Conservation (phyloP, 208 protist species). For the Trypanosoma platydactyli region DNA sequence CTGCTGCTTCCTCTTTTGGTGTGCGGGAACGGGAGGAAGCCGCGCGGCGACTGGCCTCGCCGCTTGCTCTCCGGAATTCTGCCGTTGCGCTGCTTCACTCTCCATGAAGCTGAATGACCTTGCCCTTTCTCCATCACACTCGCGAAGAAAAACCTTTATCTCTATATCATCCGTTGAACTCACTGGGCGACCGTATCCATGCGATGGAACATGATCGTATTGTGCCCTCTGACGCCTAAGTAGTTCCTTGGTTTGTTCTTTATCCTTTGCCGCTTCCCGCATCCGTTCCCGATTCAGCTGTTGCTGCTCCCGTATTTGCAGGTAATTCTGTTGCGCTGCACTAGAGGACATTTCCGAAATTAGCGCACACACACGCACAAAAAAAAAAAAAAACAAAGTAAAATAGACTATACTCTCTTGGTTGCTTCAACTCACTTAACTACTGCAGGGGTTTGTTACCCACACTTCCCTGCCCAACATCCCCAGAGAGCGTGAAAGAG, state of each 20-base stretch:
- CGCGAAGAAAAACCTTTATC: conserved; percentile 82
- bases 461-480: too few species aligned
- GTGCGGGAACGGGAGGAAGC: conserved; percentile 9
- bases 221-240: conserved; percentile 51
- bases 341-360: conserved; percentile 25
- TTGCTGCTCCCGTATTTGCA: conserved; percentile 85
- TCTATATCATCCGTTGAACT: conserved; percentile 48
- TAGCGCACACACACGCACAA: neutral
- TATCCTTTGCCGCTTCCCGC: conserved; percentile 44
- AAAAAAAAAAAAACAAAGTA: conserved; percentile 24
- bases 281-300: conserved; percentile 73
- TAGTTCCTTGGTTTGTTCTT: conserved; percentile 31
- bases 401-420: neutral
- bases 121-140: conserved; percentile 67
- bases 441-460: too few species aligned
- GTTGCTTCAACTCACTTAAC: too few species aligned
- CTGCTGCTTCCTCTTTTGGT: conserved; percentile 1
- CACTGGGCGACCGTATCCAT: conserved; percentile 46
- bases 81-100: conserved; percentile 25
- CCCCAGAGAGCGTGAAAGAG: too few species aligned
- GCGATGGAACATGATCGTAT: conserved; percentile 60
- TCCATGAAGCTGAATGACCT: conserved; percentile 59
- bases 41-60: neutral
- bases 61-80: neutral
- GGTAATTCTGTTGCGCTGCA: conserved; percentile 68